phyloP scores from a whole-genome alignment of 352 stramenopile genomes.

The Thraustotheca clavata region DNA sequence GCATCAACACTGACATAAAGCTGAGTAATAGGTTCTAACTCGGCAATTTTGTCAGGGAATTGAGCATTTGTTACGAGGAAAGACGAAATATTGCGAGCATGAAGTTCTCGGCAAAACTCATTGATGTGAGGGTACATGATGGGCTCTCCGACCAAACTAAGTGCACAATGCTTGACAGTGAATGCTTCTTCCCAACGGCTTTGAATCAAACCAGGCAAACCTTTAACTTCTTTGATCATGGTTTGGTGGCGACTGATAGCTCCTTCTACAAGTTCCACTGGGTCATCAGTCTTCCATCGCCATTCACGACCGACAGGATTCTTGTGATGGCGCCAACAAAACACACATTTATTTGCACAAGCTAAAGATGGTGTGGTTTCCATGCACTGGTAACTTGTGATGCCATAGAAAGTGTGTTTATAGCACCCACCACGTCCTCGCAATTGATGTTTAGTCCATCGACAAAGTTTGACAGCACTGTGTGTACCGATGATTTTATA shows the following conservation, averaged over 20 bases:
- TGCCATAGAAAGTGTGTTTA: slow-evolving; percentile 99
- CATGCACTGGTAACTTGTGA: slow-evolving; percentile 99
- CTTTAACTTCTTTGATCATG: slow-evolving; percentile 95
- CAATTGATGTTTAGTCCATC: slow-evolving; percentile 98
- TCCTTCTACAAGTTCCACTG: slow-evolving; percentile 91
- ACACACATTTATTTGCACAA: slow-evolving; percentile 98
- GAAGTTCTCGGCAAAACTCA: slow-evolving; percentile 93
- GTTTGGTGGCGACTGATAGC: slow-evolving; percentile 85
- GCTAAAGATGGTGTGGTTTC: slow-evolving; percentile 96
- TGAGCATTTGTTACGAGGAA: slow-evolving; percentile 99
- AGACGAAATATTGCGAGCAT: slow-evolving; percentile 92
- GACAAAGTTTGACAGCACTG: slow-evolving; percentile 97
- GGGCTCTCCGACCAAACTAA: slow-evolving; percentile 96
- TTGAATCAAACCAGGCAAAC: slow-evolving; percentile 91
- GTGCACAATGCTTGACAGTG: slow-evolving; percentile 93
- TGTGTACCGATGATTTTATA: slow-evolving; percentile 99
- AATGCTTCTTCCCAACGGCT: slow-evolving; percentile 94
- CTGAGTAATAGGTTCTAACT: slow-evolving; percentile 95
- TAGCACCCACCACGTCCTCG: slow-evolving; percentile 95
- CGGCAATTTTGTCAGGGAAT: slow-evolving; percentile 95
- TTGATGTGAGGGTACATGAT: slow-evolving; percentile 99
- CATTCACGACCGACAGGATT: slow-evolving; percentile 97
- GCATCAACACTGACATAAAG: slow-evolving; percentile 99
- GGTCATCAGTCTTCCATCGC: slow-evolving; percentile 97
- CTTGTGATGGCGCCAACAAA: slow-evolving; percentile 99